Evolutionary conservation across 2,329 filamentous ascomycete species (phyloP).

Genomic region (Claviceps monticola): DNA sequence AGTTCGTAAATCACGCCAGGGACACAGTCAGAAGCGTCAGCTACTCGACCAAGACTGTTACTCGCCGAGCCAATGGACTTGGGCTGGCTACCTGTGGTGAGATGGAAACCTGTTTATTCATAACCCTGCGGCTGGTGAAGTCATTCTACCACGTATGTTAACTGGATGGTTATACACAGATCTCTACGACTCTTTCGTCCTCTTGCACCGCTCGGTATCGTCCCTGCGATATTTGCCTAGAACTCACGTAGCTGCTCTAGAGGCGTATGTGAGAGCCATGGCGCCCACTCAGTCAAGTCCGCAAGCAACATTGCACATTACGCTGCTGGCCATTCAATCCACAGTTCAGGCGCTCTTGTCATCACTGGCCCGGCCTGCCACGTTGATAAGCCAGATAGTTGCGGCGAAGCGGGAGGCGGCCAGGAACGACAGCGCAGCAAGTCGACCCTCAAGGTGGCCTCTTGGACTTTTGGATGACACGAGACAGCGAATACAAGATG

Average conservation of each 20-base stretch:
- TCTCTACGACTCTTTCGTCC: constrained; percentile 49
- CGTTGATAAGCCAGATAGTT: constrained; percentile 65
- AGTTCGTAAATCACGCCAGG: constrained; percentile 80
- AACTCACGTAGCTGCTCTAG: constrained; percentile 55
- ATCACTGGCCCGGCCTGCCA: constrained; percentile 65
- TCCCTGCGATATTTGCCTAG: constrained; percentile 53
- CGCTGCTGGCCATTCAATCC: constrained; percentile 65
- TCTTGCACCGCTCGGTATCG: constrained; percentile 38
- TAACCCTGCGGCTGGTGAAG: neutral
- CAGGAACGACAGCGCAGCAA: constrained; percentile 60
- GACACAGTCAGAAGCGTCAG: constrained; percentile 81
- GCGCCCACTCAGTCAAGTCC: constrained; percentile 60
- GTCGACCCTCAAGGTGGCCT: constrained; percentile 65
- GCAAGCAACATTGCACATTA: constrained; percentile 57
- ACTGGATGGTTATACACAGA: constrained; percentile 28
- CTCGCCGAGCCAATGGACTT: constrained; percentile 63
- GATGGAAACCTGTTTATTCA: constrained; percentile 8
- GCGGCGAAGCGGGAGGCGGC: constrained; percentile 63
- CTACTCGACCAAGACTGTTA: constrained; percentile 67
- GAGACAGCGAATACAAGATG: constrained; percentile 65
- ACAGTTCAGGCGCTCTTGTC: constrained; percentile 71
- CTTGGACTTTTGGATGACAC: constrained; percentile 77
- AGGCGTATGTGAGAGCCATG: constrained; percentile 54
- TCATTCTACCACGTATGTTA: neutral
- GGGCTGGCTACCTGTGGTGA: constrained; percentile 49